Percentiles rank a stretch among this genome's conserved stretches.
Conservation (phyloP, 805 yeast species). For the Metschnikowia gruessii region DNA sequence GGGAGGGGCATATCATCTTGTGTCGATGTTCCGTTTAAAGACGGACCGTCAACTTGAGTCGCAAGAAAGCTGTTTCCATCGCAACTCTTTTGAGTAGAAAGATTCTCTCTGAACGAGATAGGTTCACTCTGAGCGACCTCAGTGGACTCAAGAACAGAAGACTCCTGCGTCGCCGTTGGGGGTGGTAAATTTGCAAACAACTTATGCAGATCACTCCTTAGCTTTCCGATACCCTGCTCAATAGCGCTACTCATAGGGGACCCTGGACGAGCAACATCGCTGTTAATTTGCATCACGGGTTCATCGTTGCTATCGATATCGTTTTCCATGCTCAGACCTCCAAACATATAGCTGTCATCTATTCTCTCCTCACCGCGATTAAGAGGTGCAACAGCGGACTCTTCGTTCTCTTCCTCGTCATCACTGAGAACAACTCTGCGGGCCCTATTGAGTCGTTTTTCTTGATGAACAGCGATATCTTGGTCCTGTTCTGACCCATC, state of each 20-base stretch:
- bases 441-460: constrained; percentile 7
- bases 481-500: constrained; percentile 18
- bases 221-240: constrained; percentile 3
- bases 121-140: constrained; percentile 8
- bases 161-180: constrained; percentile 13
- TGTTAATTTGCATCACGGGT: constrained; percentile 18
- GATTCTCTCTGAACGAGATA: constrained; percentile 25
- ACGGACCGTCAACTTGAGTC: constrained; percentile 20
- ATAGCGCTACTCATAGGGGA: constrained; percentile 9
- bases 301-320: constrained; percentile 13
- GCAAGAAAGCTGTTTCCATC: constrained; percentile 15
- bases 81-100: constrained; percentile 16
- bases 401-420: constrained; percentile 16
- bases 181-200: constrained; percentile 34
- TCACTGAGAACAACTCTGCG: constrained; percentile 15
- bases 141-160: constrained; percentile 2
- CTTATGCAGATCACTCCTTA: constrained; percentile 5
- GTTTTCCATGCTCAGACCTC: constrained; percentile 10
- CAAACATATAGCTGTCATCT: constrained; percentile 21
- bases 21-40: constrained; percentile 4
- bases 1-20: constrained; percentile 8
- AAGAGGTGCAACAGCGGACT: constrained; percentile 4
- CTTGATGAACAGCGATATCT: neutral
- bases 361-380: constrained; percentile 13
- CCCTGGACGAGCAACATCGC: constrained; percentile 13